Base-by-base conservation (phyloP, 2,329 filamentous ascomycete species). In the Microsporum canis region DNA sequence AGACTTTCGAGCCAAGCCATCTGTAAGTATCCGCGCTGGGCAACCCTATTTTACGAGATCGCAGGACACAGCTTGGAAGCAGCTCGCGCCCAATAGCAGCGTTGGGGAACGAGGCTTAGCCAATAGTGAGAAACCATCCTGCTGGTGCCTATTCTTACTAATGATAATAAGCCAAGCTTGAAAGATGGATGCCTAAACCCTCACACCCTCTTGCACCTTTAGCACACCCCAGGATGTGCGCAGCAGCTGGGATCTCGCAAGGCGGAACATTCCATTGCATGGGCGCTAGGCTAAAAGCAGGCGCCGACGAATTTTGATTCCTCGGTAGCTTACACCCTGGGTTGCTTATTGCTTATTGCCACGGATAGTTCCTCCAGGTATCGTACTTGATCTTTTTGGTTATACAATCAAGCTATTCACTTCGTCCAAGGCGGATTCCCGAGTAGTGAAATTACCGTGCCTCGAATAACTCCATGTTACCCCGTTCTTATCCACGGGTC, bases 41-140 rank as follows among this genome's bases (percentile, higher is more conserved):
- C 51, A 55, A 55, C 51, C 51, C 51, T 55, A 55, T 55, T 55
- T 51, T 55, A 55, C 51, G 51, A 55, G 51, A 55, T 51, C 45
- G 45, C 3, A 51, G 45, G 39, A 23, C 36, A 31, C 51, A 55
- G 49, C 49, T 55, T 36, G 12, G 14, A 17, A n/a, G 49, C 12
- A 34, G 31, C 33, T 23, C 5, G 14, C n/a, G 17, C 27, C 51
- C 51, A 55, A 55, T 55, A 17, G 31, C n/a, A 1, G 33, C 12
- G 31, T 7, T 55, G 51, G 5, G 51, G 51, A 55, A 5, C 36
- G 51, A 36, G 51, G 51, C 51, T 55, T 55, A 55, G 51, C 51
- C 51, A 55, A 55, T 55, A n/a, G 51, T n/a, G 12, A 31, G n/a
- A 23, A 36, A 5, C 31, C 33, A 5, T 55, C 31, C 14, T 34